Evolutionary conservation across 345 rosid genomes (phyloP).

Genomic region (Noccaea caerulescens): DNA sequence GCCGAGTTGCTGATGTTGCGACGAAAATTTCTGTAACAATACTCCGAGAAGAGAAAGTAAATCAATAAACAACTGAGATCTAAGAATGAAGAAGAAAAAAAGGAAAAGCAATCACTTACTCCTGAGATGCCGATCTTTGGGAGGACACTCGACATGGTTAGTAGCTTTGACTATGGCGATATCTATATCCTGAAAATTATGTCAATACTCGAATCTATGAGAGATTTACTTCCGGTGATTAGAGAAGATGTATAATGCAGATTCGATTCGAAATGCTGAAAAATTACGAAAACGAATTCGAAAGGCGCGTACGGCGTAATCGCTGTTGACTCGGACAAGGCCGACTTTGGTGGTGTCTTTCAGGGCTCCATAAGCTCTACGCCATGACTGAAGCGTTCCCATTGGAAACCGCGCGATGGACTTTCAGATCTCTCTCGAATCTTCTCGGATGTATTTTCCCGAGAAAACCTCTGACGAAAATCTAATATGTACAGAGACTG

Average conservation of each 20-base stretch:
- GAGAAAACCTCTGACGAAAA: conserved; percentile 17
- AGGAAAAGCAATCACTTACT: conserved; percentile 46
- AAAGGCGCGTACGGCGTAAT: conserved; percentile 61
- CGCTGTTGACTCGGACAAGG: conserved; percentile 90
- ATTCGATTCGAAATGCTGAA: background rate
- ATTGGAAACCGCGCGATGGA: conserved; percentile 39
- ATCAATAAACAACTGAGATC: conserved; percentile 5
- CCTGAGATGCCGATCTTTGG: conserved; percentile 79
- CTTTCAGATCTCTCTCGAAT: conserved; percentile 40
- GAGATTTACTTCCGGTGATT: conserved; percentile 1
- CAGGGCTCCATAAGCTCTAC: conserved; percentile 86
- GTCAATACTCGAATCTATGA: conserved; percentile 33
- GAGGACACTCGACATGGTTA: conserved; percentile 87
- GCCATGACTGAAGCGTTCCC: conserved; percentile 87
- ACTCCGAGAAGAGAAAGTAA: background rate
- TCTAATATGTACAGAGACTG: conserved; percentile 11
- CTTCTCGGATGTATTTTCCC: conserved; percentile 8
- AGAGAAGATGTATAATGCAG: background rate
- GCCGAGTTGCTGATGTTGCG: conserved; percentile 76
- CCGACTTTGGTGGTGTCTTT: conserved; percentile 96
- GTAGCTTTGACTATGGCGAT: conserved; percentile 92
- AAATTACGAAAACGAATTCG: background rate
- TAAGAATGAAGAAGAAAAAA: background rate
- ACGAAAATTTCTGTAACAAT: conserved; percentile 61
- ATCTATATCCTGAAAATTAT: conserved; percentile 67